phyloP scores from a whole-genome alignment of 75 land plant species.

The Adiantum capillusveneris region DNA sequence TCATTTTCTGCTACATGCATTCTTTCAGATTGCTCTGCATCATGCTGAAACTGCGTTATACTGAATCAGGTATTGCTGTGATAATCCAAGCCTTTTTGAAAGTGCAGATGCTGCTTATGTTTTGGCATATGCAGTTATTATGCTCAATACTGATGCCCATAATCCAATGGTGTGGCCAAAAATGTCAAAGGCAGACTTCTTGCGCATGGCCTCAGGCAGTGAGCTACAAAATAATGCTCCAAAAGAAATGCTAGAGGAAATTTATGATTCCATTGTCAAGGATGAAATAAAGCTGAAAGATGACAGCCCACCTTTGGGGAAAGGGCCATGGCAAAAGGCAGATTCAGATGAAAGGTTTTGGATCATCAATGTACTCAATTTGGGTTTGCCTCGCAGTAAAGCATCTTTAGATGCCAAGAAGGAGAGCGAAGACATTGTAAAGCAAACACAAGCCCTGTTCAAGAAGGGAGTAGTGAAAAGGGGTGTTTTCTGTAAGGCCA shows the following conservation, averaged over 20 bases:
- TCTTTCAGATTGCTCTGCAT: no score
- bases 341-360: slow-evolving; percentile 64
- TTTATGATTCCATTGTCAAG: slow-evolving; percentile 91
- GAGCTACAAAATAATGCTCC: slow-evolving; percentile 79
- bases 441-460: slow-evolving; percentile 68
- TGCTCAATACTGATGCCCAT: slow-evolving; percentile 99
- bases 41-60: no score
- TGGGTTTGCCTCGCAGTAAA: slow-evolving; percentile 60
- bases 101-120: slow-evolving; percentile 96
- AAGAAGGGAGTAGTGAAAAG: slow-evolving; percentile 62
- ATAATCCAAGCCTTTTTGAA: slow-evolving; percentile 80
- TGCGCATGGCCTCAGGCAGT: slow-evolving; percentile 62
- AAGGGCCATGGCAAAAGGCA: slow-evolving; percentile 39
- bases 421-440: slow-evolving; percentile 76
- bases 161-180: slow-evolving; percentile 95
- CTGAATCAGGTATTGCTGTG: slow-evolving; percentile 73
- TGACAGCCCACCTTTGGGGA: slow-evolving; percentile 26
- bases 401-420: slow-evolving; percentile 51
- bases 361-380: slow-evolving; percentile 68
- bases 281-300: slow-evolving; percentile 95
- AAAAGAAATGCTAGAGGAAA: slow-evolving; percentile 78
- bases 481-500: slow-evolving; percentile 71
- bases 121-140: slow-evolving; percentile 95
- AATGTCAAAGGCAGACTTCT: slow-evolving; percentile 88
- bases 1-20: background rate